These are phyloP conservation scores for Paulownia fortunei DNA, from an alignment of 257 asterid species.

Conservation along the genomic window DNA sequence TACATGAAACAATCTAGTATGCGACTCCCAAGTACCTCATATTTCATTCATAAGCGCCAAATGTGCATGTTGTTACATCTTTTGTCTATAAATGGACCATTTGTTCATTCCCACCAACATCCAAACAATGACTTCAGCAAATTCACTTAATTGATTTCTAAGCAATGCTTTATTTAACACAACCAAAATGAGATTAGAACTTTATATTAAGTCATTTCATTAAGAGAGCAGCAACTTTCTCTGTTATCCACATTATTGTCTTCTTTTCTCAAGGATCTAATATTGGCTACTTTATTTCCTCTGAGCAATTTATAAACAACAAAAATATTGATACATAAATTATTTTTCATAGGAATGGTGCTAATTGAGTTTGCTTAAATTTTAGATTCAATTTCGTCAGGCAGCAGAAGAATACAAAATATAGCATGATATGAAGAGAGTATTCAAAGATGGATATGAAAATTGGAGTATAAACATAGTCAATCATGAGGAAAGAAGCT, in stretches of 20 bases:
- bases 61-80: background rate
- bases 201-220: background rate
- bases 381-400: background rate
- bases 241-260: background rate
- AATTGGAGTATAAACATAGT: background rate
- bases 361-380: constrained; percentile 13
- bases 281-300: background rate
- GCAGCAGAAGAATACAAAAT: background rate
- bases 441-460: background rate
- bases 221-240: constrained; percentile 15
- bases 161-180: background rate
- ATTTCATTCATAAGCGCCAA: background rate
- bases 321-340: background rate
- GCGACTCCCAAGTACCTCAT: background rate
- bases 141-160: constrained; percentile 10
- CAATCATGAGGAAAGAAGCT: constrained; percentile 14
- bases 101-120: background rate
- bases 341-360: background rate
- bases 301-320: background rate
- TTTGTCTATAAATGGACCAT: background rate
- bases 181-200: constrained; percentile 3
- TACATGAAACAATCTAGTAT: background rate
- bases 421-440: background rate
- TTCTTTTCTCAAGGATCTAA: constrained; percentile 16
- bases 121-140: background rate